Conservation (phyloP, 2,329 filamentous ascomycete genomes). For the Fusarium goolgardi region DNA sequence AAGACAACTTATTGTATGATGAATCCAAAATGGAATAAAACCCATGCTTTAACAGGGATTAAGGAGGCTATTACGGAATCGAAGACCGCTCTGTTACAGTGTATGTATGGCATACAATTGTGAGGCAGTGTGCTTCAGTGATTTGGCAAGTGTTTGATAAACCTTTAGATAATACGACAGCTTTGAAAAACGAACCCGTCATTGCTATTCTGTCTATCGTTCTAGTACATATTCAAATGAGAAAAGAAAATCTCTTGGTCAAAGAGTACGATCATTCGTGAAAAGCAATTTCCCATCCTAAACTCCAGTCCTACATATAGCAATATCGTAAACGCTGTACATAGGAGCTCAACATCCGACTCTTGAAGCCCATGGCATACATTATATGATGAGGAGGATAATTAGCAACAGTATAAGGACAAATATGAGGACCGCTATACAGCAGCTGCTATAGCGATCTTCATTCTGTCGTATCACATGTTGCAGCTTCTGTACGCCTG, state of each 20-base stretch:
- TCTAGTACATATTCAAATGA: conserved; percentile 43
- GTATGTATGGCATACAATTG: conserved; percentile 11
- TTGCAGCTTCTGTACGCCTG: conserved; percentile 86
- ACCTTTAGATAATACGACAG: conserved; percentile 41
- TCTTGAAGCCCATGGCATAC: not conserved
- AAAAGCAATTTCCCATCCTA: conserved; percentile 25
- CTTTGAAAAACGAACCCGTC: conserved; percentile 19
- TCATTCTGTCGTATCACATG: conserved; percentile 90
- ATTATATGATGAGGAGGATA: conserved; percentile 73
- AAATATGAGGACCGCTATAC: conserved; percentile 88
- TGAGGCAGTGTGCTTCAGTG: conserved; percentile 5
- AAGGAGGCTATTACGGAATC: conserved; percentile 30
- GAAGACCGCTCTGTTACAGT: conserved; percentile 7
- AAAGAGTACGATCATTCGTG: conserved; percentile 17
- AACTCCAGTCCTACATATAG: conserved; percentile 39
- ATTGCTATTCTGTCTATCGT: conserved; percentile 38
- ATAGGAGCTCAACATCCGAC: conserved; percentile 1
- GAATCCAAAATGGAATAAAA: conserved; percentile 1
- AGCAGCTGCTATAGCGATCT: conserved; percentile 88
- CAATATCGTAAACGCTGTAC: conserved; percentile 31
- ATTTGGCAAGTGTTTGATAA: conserved; percentile 38
- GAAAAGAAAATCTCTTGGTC: conserved; percentile 25
- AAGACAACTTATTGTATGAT: conserved; percentile 6
- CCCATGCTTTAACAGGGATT: conserved; percentile 14
- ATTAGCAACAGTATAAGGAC: conserved; percentile 89